These are phyloP conservation scores for Salix caprea DNA, from an alignment of 345 rosid species.

Conservation along the genomic window DNA sequence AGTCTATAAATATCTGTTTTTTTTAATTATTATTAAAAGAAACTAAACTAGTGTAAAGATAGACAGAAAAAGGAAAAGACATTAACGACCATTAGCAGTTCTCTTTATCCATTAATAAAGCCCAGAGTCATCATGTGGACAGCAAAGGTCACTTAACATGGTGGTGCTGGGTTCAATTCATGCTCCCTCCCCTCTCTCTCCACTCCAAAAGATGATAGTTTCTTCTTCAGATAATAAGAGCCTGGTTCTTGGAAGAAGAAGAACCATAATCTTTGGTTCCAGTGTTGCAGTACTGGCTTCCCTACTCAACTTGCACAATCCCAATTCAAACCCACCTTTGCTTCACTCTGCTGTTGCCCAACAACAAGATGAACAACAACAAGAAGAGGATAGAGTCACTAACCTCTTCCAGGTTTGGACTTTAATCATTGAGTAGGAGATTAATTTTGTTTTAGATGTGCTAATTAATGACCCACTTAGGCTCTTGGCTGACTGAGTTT, in stretches of 20 bases:
- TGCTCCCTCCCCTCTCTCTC: neutral
- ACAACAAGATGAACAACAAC: conserved; percentile 47
- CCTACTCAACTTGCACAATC: conserved; percentile 24
- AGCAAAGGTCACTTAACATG: neutral
- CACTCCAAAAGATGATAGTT: neutral
- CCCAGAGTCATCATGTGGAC: neutral
- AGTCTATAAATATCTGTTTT: too few relatives aligned
- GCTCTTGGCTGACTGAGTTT: neutral
- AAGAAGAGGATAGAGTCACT: conserved; percentile 69
- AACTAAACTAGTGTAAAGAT: too few relatives aligned
- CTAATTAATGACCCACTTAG: neutral
- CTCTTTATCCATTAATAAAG: neutral
- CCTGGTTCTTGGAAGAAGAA: conserved; percentile 29
- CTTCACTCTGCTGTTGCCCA: conserved; percentile 43
- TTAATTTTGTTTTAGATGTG: neutral
- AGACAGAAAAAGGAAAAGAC: too few relatives aligned
- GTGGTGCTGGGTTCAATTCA: conserved; percentile 10
- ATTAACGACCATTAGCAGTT: neutral
- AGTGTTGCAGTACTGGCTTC: conserved; percentile 26
- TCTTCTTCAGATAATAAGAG: conserved; percentile 10
- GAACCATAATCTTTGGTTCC: conserved; percentile 46
- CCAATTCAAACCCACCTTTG: conserved; percentile 12
- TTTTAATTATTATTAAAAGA: too few relatives aligned
- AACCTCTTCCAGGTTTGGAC: conserved; percentile 62
- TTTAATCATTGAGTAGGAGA: neutral